Conservation (phyloP, 2,329 filamentous ascomycete genomes). For the Fusarium brachygibbosum region DNA sequence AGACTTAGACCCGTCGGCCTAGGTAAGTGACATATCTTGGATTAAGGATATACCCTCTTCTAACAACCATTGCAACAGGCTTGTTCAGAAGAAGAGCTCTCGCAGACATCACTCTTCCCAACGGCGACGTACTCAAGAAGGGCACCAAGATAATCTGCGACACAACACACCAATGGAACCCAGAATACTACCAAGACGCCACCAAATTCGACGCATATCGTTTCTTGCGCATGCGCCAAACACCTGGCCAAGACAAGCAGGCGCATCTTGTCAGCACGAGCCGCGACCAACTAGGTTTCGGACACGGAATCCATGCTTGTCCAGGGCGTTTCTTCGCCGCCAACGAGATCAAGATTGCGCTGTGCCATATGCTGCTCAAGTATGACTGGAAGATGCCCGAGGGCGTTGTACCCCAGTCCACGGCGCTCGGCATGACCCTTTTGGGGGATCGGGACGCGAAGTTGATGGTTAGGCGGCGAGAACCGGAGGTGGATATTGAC, state of each 20-base stretch:
- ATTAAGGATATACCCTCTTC: rapidly evolving
- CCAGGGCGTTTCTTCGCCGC: constrained; percentile 68
- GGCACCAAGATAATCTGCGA: constrained; percentile 15
- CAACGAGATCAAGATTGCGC: constrained; percentile 65
- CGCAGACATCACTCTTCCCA: constrained; percentile 14
- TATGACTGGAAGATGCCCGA: constrained; percentile 56
- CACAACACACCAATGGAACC: background rate
- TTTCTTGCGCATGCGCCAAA: constrained; percentile 58
- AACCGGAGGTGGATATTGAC: constrained; percentile 9
- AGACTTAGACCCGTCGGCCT: constrained; percentile 59
- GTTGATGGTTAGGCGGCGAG: background rate
- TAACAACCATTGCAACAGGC: background rate
- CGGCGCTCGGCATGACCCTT: background rate
- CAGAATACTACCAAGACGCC: background rate
- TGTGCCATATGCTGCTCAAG: constrained; percentile 63
- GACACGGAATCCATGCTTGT: constrained; percentile 67
- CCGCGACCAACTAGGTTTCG: constrained; percentile 63
- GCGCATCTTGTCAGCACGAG: constrained; percentile 64
- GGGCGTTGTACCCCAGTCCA: background rate
- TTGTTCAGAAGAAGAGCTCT: background rate
- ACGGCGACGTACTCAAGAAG: constrained; percentile 18
- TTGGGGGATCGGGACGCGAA: background rate
- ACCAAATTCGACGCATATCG: constrained; percentile 61
- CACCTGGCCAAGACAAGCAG: constrained; percentile 47
- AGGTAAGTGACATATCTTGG: constrained; percentile 15